Conservation (phyloP, 768 basidiomycete genomes). For the Lactarius trivialis region DNA sequence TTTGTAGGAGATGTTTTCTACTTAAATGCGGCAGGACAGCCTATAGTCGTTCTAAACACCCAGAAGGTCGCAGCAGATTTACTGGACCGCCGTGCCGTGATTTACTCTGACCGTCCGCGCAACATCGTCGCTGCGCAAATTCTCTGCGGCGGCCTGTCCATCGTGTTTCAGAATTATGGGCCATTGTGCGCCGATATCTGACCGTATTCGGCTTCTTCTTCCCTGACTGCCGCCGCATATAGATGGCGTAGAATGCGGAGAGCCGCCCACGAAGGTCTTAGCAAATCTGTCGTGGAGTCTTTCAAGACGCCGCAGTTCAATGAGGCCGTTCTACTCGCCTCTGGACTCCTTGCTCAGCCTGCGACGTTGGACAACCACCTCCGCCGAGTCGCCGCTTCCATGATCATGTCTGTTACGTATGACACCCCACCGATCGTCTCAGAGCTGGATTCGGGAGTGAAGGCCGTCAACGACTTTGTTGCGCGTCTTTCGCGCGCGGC, state of each 20-base stretch:
- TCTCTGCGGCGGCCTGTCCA: constrained; percentile 12
- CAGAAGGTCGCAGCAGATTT: constrained; percentile 25
- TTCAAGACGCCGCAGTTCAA: background rate
- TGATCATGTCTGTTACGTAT: constrained; percentile 13
- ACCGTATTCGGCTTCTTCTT: background rate
- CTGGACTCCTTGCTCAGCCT: background rate
- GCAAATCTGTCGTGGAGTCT: background rate
- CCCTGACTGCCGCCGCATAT: background rate
- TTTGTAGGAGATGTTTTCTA: constrained; percentile 20
- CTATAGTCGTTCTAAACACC: constrained; percentile 25
- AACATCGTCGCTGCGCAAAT: constrained; percentile 21
- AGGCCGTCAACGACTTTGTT: constrained; percentile 1
- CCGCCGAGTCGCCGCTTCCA: background rate
- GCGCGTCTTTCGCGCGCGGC: background rate
- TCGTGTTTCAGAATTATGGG: constrained; percentile 18
- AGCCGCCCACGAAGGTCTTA: constrained; percentile 11
- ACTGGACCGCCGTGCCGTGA: constrained; percentile 22
- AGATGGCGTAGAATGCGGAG: constrained; percentile 20
- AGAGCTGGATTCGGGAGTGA: background rate
- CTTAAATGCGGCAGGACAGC: constrained; percentile 21
- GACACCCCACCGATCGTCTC: background rate
- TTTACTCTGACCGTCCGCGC: constrained; percentile 20
- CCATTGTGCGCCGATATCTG: constrained; percentile 8
- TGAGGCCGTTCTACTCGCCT: constrained; percentile 3
- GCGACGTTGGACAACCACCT: background rate